phyloP scores from a whole-genome alignment of 2,329 filamentous ascomycete genomes.

The Alternaria hordeiaustralica region DNA sequence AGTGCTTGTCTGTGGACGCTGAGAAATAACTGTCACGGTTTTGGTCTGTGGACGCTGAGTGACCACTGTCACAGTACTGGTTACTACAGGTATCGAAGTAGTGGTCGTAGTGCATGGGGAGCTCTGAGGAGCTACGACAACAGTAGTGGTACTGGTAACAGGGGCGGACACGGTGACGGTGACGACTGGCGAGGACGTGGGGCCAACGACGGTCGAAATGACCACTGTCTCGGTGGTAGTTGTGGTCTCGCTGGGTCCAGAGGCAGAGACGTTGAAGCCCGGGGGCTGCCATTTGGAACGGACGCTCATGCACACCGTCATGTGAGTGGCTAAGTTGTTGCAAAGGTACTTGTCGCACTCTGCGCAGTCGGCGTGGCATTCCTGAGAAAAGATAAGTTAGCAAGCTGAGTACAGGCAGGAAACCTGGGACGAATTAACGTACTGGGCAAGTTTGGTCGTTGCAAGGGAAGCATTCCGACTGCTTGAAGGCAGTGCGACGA shows the following conservation, averaged over 20 bases:
- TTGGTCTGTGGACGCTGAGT: not conserved
- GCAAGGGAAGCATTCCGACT: slow-evolving; percentile 3
- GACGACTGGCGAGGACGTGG: not conserved
- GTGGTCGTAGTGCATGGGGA: not conserved
- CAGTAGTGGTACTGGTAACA: not conserved
- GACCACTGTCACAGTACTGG: not conserved
- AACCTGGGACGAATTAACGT: not conserved
- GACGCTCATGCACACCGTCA: slow-evolving; percentile 8
- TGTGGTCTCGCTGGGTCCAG: not conserved
- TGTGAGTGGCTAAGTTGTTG: not conserved
- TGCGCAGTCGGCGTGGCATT: slow-evolving; percentile 1
- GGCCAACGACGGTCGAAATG: not conserved
- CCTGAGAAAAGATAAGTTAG: not conserved
- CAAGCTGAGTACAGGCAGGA: not conserved
- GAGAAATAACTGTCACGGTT: not conserved
- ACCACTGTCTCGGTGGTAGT: not conserved
- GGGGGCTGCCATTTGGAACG: slow-evolving; percentile 1
- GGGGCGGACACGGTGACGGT: not conserved
- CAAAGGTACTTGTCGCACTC: slow-evolving; percentile 4
- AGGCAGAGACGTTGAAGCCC: not conserved
- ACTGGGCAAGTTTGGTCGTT: not conserved
- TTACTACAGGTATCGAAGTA: not conserved
- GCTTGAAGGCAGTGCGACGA: not conserved
- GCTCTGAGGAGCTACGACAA: not conserved
- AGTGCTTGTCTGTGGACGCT: not conserved